Conservation (phyloP, 2,329 filamentous ascomycete species). For the Exophiala sp. region DNA sequence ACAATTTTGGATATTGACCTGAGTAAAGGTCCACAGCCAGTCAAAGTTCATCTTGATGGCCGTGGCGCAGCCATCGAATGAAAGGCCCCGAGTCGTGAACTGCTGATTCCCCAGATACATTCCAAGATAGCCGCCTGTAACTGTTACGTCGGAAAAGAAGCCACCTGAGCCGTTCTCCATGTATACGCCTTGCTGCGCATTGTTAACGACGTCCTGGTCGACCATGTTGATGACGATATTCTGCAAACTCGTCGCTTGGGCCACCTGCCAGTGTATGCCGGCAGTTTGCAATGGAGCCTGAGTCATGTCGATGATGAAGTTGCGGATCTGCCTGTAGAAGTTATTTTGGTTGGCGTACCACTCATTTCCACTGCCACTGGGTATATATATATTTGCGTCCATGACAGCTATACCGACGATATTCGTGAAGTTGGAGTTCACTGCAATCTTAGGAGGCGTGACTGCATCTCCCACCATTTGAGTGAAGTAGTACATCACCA, state of each 20-base stretch:
- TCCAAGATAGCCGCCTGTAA: constrained; percentile 60
- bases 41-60: constrained; percentile 55
- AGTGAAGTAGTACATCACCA: constrained; percentile 63
- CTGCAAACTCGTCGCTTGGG: constrained; percentile 67
- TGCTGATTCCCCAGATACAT: constrained; percentile 64
- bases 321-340: constrained; percentile 71
- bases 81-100: constrained; percentile 56
- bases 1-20: constrained; percentile 52
- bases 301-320: constrained; percentile 70
- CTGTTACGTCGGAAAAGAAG: constrained; percentile 57
- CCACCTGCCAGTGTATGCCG: constrained; percentile 73
- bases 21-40: constrained; percentile 60
- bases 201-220: constrained; percentile 42
- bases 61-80: constrained; percentile 47
- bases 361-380: constrained; percentile 54
- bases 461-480: constrained; percentile 65
- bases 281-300: constrained; percentile 52
- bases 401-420: constrained; percentile 79
- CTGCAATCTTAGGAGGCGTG: constrained; percentile 64
- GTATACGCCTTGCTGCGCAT: constrained; percentile 57
- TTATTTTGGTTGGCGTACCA: constrained; percentile 69
- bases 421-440: constrained; percentile 32
- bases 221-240: constrained; percentile 73
- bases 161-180: constrained; percentile 65
- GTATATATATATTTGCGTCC: constrained; percentile 70